Base-by-base conservation (phyloP, 2,329 filamentous ascomycete species). In the Aureobasidium zeae region DNA sequence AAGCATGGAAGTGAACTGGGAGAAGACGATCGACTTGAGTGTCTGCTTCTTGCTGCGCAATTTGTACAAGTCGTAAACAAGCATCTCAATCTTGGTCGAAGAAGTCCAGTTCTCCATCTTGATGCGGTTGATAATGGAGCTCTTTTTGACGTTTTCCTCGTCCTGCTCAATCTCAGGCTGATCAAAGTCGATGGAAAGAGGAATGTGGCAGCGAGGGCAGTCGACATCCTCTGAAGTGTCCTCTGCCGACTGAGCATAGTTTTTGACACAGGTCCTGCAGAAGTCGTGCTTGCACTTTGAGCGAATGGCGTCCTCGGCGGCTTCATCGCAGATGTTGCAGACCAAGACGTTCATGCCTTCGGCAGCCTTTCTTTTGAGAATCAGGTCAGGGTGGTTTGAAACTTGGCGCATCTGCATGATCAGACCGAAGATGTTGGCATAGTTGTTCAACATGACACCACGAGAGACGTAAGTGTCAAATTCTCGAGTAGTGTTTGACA, bases 351-450 rank as follows among this genome's bases (percentile, higher is more conserved):
- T 95, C 62, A 94, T 86, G 2, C 88, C 88, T 42, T 84, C 85
- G 53, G 87, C 79, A 2, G 74, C 76, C 49, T 89, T 77, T 66
- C 91, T 95, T 68, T 89, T 93, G 49, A 96, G 66, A 36, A 98
- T 83, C 25, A 98, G 66, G 64, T 98, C 91, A 0, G 91, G 91
- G 59, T 98, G 91, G 53, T 98, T 91, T 6, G 91, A 87, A 19
- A 95, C 86, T 66, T 98, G 91, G 44, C 91, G 83, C 89, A 98
- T 96, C 63, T 94, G 88, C 86, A 96, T 96, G 58, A 98, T 95
- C 44, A 98, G 74, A 58, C 88, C 89, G 56, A 98, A 98, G 52
- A 98, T 96, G 61, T 98, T 98, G 67, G 91, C 91, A 54, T 96
- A 96, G 60, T 95, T 94, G 70, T 96, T 72, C 39, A 98, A 74